phyloP scores from a whole-genome alignment of 495 filamentous ascomycete species.

The Lindgomyces ingoldianus region DNA sequence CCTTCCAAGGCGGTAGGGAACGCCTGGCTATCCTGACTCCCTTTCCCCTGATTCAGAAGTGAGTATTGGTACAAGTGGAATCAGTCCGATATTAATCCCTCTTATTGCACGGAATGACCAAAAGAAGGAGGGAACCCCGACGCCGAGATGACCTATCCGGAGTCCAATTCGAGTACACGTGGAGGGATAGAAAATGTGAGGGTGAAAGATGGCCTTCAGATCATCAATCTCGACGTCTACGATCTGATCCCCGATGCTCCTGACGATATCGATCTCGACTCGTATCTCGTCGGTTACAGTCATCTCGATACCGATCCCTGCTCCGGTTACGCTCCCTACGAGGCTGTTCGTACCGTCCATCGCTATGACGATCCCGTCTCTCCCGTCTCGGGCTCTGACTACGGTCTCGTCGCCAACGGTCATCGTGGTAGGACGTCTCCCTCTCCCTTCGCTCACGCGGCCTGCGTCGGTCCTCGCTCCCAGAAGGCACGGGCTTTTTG shows the following conservation, averaged over 20 bases:
- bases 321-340: slow-evolving; percentile 34
- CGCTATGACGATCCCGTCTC: slow-evolving; percentile 34
- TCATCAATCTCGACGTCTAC: slow-evolving; percentile 25
- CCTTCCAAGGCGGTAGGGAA: too few species aligned
- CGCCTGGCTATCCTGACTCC: too few species aligned
- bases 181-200: too few species aligned
- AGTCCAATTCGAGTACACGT: too few species aligned
- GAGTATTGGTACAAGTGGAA: neutral
- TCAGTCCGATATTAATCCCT: neutral
- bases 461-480: neutral
- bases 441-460: slow-evolving; percentile 27
- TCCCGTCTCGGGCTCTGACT: slow-evolving; percentile 56
- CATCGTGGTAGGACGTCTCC: slow-evolving; percentile 43
- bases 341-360: slow-evolving; percentile 27
- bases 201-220: too few species aligned
- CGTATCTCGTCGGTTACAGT: slow-evolving; percentile 23
- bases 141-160: too few species aligned
- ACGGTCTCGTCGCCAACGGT: slow-evolving; percentile 37
- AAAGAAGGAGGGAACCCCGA: too few species aligned
- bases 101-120: too few species aligned
- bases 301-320: slow-evolving; percentile 30
- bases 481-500: neutral
- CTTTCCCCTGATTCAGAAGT: too few species aligned
- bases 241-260: slow-evolving; percentile 30
- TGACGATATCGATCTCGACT: slow-evolving; percentile 39